Evolutionary conservation across 164 flowering plant species (phyloP).

Genomic region (Vitis vinifera): DNA sequence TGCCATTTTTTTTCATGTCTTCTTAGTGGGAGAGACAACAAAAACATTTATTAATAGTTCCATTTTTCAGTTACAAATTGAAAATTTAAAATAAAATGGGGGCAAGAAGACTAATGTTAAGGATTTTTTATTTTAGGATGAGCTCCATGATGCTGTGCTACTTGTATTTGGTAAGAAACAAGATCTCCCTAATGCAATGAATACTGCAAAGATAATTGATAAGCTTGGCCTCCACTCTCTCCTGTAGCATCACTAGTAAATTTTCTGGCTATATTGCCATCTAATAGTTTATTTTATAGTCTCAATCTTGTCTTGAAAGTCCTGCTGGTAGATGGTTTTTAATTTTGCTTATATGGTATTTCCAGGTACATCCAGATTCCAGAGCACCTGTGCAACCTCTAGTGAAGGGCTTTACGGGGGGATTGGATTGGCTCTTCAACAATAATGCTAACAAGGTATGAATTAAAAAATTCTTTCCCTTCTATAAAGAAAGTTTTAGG

Average conservation of each 20-base stretch:
- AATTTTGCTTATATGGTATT: constrained; percentile 4
- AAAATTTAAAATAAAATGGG: no score
- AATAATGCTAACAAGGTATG: no score
- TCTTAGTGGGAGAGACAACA: no score
- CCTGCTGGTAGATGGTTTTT: neutral
- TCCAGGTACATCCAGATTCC: constrained; percentile 74
- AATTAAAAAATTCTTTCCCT: no score
- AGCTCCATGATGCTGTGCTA: constrained; percentile 92
- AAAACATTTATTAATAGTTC: no score
- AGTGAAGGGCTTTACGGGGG: constrained; percentile 57
- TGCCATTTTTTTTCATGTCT: no score
- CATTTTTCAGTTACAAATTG: no score
- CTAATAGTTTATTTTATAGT: neutral
- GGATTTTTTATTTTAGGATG: constrained; percentile 56
- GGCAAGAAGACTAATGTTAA: no score
- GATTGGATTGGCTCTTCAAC: no score
- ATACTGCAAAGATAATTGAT: constrained; percentile 98
- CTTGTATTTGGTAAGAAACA: constrained; percentile 99
- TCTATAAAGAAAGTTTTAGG: no score
- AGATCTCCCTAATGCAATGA: constrained; percentile 99
- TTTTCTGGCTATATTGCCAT: neutral
- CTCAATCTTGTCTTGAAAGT: neutral
- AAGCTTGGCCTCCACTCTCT: constrained; percentile 97
- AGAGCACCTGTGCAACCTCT: constrained; percentile 97
- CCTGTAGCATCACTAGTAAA: constrained; percentile 92